Evolutionary conservation across 495 filamentous ascomycete species (phyloP).

Genomic region (Lepraria neglecta): DNA sequence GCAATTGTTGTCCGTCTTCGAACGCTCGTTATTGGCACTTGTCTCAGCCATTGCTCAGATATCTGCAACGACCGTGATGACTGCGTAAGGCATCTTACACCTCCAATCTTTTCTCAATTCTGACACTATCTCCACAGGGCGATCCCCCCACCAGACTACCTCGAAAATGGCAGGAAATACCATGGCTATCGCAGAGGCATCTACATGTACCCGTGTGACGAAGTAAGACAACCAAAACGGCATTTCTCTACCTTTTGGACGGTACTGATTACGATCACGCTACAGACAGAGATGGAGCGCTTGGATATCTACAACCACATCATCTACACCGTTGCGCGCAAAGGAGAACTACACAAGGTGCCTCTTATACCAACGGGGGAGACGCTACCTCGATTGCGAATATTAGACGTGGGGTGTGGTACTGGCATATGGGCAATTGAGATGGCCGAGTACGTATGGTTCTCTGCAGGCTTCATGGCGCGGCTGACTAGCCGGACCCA

Average conservation of each 20-base stretch:
- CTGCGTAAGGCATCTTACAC: background rate
- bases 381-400: constrained; percentile 36
- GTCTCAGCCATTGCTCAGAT: constrained; percentile 1
- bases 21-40: background rate
- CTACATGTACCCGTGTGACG: constrained; percentile 49
- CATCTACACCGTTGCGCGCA: constrained; percentile 56
- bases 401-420: constrained; percentile 81
- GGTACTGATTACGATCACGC: background rate
- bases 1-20: background rate
- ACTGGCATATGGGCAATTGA: constrained; percentile 91
- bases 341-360: constrained; percentile 48
- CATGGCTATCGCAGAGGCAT: constrained; percentile 45
- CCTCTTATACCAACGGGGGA: constrained; percentile 46
- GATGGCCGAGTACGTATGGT: constrained; percentile 62
- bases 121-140: background rate
- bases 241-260: background rate
- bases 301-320: constrained; percentile 75
- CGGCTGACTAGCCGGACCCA: constrained; percentile 22
- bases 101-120: background rate
- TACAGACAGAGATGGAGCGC: constrained; percentile 61
- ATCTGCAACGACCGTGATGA: background rate
- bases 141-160: constrained; percentile 8
- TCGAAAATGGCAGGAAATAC: constrained; percentile 46
- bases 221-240: constrained; percentile 21
- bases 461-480: background rate